Base-by-base conservation (phyloP, 257 asterid genomes). In the Solanum okadae region DNA sequence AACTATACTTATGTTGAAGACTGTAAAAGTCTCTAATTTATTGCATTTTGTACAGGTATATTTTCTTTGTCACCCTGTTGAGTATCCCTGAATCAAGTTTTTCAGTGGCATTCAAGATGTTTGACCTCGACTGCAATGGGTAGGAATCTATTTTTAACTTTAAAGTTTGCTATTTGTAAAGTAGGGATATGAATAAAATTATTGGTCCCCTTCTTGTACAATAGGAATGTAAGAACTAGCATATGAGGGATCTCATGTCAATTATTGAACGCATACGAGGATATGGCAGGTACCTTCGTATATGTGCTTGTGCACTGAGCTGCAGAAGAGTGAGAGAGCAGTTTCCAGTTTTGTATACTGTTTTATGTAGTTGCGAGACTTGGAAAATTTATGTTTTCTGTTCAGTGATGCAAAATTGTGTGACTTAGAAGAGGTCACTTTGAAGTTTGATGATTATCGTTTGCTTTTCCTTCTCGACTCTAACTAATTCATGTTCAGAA, bases 61-160 rank as follows among this genome's bases (percentile, higher is more conserved):
- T 96, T 91, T 96, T 96, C 92, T 94, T 96, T 84, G 99, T 96
- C 56, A 95, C 98, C 37, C 92, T 96, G 87, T 98, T 96, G 88
- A 92, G 99, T 88, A 94, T 96, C 90, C 99, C 99, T 10, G 99
- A 95, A 91, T 92, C 98, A 87, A 94, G 98, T 92, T 96, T 94
- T 89, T 96, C 98, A 4, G 97, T 95, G 93, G 94, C 98, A 86
- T 96, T 96, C 94, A 95, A 95, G 93, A 96, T 96, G 98, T 96
- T 96, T 92, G 99, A 96, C 88, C 96, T 91, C 77, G 98, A 95
- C 91, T 91, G 94, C 91, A 93, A 92, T 71, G 94, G 95, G 99
- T 96, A 92, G 49, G 95, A 90, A 68, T 31, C 83, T 87, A 79
- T 20, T 89, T 79, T 81, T 88, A 59, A 88, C 14, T 23, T 90